Base-by-base conservation (phyloP, 306 rosid species). In the Inga oerstediana region DNA sequence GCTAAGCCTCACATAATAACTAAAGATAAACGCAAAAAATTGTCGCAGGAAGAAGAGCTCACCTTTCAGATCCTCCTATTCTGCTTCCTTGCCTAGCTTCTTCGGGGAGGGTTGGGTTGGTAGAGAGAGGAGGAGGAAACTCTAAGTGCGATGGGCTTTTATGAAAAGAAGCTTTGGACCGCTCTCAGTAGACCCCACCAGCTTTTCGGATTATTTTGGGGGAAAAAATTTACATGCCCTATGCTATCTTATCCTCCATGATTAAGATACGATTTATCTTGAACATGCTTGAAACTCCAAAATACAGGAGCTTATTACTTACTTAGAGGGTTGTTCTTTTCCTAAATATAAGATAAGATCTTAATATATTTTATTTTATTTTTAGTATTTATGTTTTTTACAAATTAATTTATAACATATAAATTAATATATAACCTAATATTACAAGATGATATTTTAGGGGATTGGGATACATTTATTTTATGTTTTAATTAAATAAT, bases 1-100 rank as follows among this genome's bases (percentile, higher is more conserved):
- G 65, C 48, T 51, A 13, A 52, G 32, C 41, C 3, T 20, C 10
- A 44, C 49, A 46, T 13, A 14, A 49, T 15, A 2, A 14, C 27
- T 20, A 32, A 59, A 71, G 3, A 80, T 43, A 41, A 69, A 43
- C 20, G 15, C 45, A 32, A 58, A 20, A 58, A 20, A 58, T 20
- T 20, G 30, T 20, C 11, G 46, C 9, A 76, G 65, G 22, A 6
- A 43, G 20, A 20, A 56, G 8, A 32, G 3, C 27, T 65, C 20
- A 32, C 69, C 80, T 20, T 74, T 34, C 67, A 82, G 85, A 82
- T 82, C 80, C 85, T 67, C 75, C 76, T n/a, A 65, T 39, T n/a
- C 52, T 41, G 54, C 24, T 32, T 34, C 54, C 20, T 20, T 17
- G 61, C 7, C 8, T 2, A 15, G 58, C 75, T 66, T 81, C 56